A percentile compares a stretch with the other conserved stretches of the same genome.
These are phyloP conservation scores for Fraxinus platypoda DNA, from an alignment of 305 asterid species.

Conservation along the genomic window DNA sequence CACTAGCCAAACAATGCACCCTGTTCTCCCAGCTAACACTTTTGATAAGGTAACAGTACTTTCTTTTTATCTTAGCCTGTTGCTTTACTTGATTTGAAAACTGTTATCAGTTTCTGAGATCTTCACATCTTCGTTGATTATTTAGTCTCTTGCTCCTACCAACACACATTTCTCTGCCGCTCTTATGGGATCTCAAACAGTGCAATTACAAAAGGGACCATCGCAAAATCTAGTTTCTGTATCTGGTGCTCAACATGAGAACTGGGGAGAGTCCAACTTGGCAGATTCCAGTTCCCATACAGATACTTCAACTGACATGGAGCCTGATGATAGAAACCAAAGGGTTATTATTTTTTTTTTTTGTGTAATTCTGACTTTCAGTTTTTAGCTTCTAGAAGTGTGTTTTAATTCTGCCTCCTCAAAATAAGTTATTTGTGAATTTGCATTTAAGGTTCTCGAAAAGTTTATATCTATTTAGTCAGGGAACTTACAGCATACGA, in stretches of 20 bases:
- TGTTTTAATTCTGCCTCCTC: background rate
- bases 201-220: constrained; percentile 45
- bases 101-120: constrained; percentile 18
- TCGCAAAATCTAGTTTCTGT: constrained; percentile 40
- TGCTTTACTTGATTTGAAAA: background rate
- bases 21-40: constrained; percentile 30
- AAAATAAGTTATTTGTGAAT: background rate
- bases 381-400: background rate
- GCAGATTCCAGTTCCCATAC: constrained; percentile 82
- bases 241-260: constrained; percentile 58
- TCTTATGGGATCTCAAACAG: constrained; percentile 43
- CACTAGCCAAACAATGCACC: constrained; percentile 40
- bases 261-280: constrained; percentile 94
- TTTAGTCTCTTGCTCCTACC: constrained; percentile 45
- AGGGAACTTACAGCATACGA: background rate
- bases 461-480: background rate
- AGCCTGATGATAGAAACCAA: constrained; percentile 68
- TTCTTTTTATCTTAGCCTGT: constrained; percentile 7
- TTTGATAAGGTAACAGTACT: constrained; percentile 50
- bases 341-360: constrained; percentile 38
- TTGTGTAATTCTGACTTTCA: background rate
- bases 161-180: constrained; percentile 41
- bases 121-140: constrained; percentile 12
- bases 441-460: background rate
- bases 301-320: constrained; percentile 83